A percentile compares a stretch with the other conserved stretches of the same genome.
Evolutionary conservation across 2,329 filamentous ascomycete species (phyloP).

Genomic region (Trichoderma semiorbis): DNA sequence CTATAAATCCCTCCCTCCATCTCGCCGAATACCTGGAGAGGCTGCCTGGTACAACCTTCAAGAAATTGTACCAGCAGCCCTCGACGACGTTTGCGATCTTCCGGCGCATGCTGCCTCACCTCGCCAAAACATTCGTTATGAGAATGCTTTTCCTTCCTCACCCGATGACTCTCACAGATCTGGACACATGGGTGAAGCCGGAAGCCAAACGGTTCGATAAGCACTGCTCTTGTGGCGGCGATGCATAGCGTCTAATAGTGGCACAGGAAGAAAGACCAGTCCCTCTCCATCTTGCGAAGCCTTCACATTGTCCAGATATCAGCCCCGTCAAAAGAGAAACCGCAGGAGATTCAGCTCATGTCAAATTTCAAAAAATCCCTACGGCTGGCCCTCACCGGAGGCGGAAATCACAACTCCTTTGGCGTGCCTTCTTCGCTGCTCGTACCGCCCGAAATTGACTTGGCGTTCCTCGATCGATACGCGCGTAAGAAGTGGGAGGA

Average conservation of each 20-base stretch:
- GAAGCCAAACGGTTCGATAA: slow-evolving; percentile 41
- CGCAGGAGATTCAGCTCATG: slow-evolving; percentile 72
- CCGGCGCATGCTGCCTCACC: slow-evolving; percentile 89
- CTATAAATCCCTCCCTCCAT: slow-evolving; percentile 50
- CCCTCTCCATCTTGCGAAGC: slow-evolving; percentile 71
- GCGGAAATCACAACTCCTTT: slow-evolving; percentile 82
- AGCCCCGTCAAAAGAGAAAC: slow-evolving; percentile 55
- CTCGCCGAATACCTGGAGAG: slow-evolving; percentile 90
- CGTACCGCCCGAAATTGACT: slow-evolving; percentile 60
- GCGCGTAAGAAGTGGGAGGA: slow-evolving; percentile 91
- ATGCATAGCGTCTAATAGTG: background rate
- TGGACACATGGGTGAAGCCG: slow-evolving; percentile 83
- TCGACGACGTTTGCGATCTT: slow-evolving; percentile 95
- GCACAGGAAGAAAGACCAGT: slow-evolving; percentile 73
- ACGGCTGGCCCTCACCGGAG: slow-evolving; percentile 81
- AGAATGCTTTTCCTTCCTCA: slow-evolving; percentile 85
- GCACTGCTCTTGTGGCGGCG: background rate
- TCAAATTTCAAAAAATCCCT: slow-evolving; percentile 82
- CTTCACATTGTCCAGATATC: slow-evolving; percentile 81
- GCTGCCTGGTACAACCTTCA: slow-evolving; percentile 84
- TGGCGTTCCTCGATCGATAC: slow-evolving; percentile 76
- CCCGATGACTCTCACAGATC: slow-evolving; percentile 72
- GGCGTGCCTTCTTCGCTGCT: slow-evolving; percentile 74
- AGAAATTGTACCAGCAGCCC: slow-evolving; percentile 90
- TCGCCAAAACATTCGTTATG: slow-evolving; percentile 98